A percentile compares a stretch with the other conserved stretches of the same genome.
phyloP scores from a whole-genome alignment of 257 asterid genomes.

The Marsdenia floribunda region DNA sequence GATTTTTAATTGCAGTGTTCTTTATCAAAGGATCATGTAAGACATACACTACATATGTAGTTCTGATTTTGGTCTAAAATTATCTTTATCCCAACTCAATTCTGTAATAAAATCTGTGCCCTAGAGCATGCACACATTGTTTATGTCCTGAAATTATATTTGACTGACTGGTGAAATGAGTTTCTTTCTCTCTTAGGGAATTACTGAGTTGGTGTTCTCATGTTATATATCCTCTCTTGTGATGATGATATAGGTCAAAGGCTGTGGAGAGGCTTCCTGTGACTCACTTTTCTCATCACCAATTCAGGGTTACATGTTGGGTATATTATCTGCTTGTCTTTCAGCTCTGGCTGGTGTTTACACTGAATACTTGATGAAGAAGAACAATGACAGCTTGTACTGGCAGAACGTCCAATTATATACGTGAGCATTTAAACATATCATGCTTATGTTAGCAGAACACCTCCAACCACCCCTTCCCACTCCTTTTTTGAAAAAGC shows the following conservation, averaged over 20 bases:
- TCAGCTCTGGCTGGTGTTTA: slow-evolving; percentile 96
- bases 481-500: neutral
- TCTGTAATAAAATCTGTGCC: neutral
- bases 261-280: slow-evolving; percentile 93
- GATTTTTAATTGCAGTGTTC: neutral
- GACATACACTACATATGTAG: neutral
- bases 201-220: slow-evolving; percentile 2
- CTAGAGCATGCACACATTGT: neutral
- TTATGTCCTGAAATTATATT: neutral
- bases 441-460: slow-evolving; percentile 1
- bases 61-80: neutral
- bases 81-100: neutral
- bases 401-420: slow-evolving; percentile 95
- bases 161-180: neutral
- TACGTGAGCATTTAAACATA: slow-evolving; percentile 42
- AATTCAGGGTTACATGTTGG: slow-evolving; percentile 83
- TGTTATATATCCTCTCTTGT: slow-evolving; percentile 1
- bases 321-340: slow-evolving; percentile 84
- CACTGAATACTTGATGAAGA: slow-evolving; percentile 98
- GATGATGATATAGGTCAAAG: slow-evolving; percentile 57
- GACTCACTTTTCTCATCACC: slow-evolving; percentile 88
- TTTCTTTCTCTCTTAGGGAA: neutral
- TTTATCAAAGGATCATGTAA: neutral
- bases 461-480: neutral
- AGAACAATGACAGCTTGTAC: slow-evolving; percentile 91